phyloP scores from a whole-genome alignment of 306 rosid species.

The Hippophae tibetana region DNA sequence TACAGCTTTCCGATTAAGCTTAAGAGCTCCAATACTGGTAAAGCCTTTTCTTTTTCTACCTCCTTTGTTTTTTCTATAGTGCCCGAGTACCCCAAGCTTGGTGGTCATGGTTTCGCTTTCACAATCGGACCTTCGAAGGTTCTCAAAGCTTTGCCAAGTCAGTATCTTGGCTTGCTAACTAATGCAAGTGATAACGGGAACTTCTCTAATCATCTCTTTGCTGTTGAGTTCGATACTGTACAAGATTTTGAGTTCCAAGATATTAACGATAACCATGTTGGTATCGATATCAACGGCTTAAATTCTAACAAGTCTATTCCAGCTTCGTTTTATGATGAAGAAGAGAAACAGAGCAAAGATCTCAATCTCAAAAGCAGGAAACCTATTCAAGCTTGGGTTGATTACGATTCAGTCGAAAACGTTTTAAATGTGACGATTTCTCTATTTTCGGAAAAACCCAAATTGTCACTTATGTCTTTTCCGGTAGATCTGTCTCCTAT shows the following conservation, averaged over 20 bases:
- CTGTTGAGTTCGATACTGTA: constrained; percentile 76
- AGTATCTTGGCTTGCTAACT: constrained; percentile 56
- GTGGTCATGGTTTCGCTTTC: constrained; percentile 86
- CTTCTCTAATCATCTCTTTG: constrained; percentile 59
- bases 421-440: constrained; percentile 45
- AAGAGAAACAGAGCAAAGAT: constrained; percentile 6
- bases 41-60: constrained; percentile 64
- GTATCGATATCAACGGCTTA: constrained; percentile 59
- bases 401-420: constrained; percentile 42
- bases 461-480: constrained; percentile 39
- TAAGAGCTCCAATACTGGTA: constrained; percentile 44
- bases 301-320: constrained; percentile 38
- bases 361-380: constrained; percentile 50
- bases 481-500: constrained; percentile 44
- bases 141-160: constrained; percentile 56
- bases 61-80: constrained; percentile 51
- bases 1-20: constrained; percentile 38
- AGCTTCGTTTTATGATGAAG: constrained; percentile 38
- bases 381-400: constrained; percentile 63
- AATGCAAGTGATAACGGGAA: constrained; percentile 50
- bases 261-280: constrained; percentile 72
- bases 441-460: constrained; percentile 49
- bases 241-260: constrained; percentile 82
- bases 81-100: constrained; percentile 72
- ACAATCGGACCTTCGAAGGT: constrained; percentile 40